Evolutionary conservation across 805 yeast species (phyloP), one percentile per base, ranked within the genome.

Genomic region (Barnettozyma botsteinii): DNA sequence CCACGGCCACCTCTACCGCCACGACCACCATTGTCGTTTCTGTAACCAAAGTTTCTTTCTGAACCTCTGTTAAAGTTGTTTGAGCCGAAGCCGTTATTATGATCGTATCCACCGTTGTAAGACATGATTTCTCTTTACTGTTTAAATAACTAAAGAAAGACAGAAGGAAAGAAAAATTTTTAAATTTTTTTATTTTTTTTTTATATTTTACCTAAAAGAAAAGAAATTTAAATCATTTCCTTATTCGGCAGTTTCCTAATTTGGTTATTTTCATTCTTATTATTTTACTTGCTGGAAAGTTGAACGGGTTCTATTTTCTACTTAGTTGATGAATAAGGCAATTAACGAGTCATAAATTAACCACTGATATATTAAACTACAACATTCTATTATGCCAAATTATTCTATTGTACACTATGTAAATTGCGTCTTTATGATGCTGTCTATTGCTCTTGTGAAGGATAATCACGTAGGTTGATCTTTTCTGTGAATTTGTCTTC

Each of bases 401-500:
- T 24, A n/a, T 6, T 40, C 36, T 35, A 35, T 35, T 26, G 32
- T 40, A 35, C 43, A 35, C n/a, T 17, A 13, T 20, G 15, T 25
- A 22, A 18, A 17, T 12, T n/a, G 31, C 13, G 4, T 24, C 19
- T n/a, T 8, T 18, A 15, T 24, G 2, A 5, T 15, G 6, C 9
- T 13, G 9, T 22, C 56, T 52, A 73, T 46, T 77, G 76, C 57
- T 75, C 79, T 38, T 63, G 71, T 10, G 70, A 69, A 20, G 67
- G 22, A 46, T 53, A 79, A 35, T 70, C 69, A 26, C 77, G 76
- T 34, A 75, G 76, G 35, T 75, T 73, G 42, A 86, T 77, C 54
- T 75, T 74, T 50, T 78, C 84, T 19, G 80, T 70, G 65, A 86
- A 91, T 42, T 74, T 79, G 45, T 75, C 81, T 61, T 91, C 97